Percentiles rank a stretch among this genome's conserved stretches.
Conservation (phyloP, 2,329 filamentous ascomycete genomes). For the Ceratocystis ficicola region DNA sequence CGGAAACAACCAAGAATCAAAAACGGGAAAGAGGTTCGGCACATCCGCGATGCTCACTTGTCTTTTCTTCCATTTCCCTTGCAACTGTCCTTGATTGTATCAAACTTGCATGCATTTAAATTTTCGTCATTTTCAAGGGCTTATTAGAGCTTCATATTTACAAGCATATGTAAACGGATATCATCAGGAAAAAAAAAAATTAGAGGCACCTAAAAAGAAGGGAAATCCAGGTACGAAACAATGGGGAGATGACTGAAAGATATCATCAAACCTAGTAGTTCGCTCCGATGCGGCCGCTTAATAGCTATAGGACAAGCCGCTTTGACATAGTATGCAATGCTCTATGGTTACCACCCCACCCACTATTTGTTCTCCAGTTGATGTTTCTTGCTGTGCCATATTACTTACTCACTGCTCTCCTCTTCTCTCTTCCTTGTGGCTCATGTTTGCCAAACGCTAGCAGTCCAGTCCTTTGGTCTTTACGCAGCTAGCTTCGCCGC, state of each 20-base stretch:
- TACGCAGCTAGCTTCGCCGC: not conserved
- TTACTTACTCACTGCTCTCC: not conserved
- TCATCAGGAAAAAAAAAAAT: not conserved
- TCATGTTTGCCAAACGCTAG: not conserved
- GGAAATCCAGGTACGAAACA: slow-evolving; percentile 3
- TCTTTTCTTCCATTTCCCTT: not conserved
- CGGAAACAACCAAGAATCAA: slow-evolving; percentile 2
- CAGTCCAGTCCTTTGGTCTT: not conserved
- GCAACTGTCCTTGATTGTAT: slow-evolving; percentile 1
- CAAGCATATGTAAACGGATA: not conserved
- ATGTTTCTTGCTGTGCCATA: not conserved
- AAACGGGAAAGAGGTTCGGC: not conserved
- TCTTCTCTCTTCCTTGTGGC: not conserved
- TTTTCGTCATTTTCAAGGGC: not conserved
- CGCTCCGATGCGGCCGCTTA: not conserved
- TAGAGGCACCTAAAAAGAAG: not conserved
- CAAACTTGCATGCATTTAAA: not conserved
- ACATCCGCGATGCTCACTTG: not conserved
- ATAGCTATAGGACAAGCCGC: not conserved
- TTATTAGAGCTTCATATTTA: not conserved
- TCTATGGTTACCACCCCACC: no score
- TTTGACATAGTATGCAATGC: not conserved
- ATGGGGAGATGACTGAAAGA: slow-evolving; percentile 1
- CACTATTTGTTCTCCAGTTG: not conserved
- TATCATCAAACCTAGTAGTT: slow-evolving; percentile 9